These are phyloP conservation scores for Babesia ovata DNA, from an alignment of 169 alveolate species.

Conservation along the genomic window DNA sequence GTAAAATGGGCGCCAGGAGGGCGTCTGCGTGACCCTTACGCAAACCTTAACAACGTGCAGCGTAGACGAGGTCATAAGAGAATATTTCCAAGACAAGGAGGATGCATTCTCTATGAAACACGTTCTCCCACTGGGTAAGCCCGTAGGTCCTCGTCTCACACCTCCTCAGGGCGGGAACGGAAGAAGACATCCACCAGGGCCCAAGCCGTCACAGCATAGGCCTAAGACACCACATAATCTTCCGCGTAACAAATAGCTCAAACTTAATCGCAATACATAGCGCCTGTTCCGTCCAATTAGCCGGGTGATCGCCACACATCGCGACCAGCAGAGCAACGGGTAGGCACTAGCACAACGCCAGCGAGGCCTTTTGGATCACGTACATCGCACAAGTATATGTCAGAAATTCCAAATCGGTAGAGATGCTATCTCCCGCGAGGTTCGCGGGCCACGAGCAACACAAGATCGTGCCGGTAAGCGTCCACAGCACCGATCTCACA, in stretches of 20 bases:
- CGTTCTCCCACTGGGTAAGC: conserved; percentile 29
- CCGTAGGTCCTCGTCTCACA: neutral
- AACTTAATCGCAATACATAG: neutral
- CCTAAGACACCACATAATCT: neutral
- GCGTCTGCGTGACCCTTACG: too few species aligned
- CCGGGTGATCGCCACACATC: too few species aligned
- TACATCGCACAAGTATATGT: neutral
- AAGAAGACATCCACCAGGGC: neutral
- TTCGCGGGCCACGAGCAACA: conserved; percentile 32
- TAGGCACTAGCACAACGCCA: too few species aligned
- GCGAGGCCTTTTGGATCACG: too few species aligned
- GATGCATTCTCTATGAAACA: conserved; percentile 76
- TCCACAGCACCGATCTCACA: neutral
- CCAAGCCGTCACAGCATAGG: conserved; percentile 5
- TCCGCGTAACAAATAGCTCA: too few species aligned
- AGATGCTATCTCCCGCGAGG: conserved; percentile 20
- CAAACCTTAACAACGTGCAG: conserved; percentile 7
- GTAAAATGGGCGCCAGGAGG: too few species aligned
- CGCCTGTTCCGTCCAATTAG: too few species aligned
- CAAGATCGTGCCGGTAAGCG: conserved; percentile 36
- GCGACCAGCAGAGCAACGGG: too few species aligned
- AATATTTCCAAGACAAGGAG: conserved; percentile 77
- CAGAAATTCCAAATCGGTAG: neutral
- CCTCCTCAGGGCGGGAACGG: conserved; percentile 13
- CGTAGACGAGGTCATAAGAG: conserved; percentile 69